phyloP scores from a whole-genome alignment of 208 protist species.

The Trypanosoma brucei region DNA sequence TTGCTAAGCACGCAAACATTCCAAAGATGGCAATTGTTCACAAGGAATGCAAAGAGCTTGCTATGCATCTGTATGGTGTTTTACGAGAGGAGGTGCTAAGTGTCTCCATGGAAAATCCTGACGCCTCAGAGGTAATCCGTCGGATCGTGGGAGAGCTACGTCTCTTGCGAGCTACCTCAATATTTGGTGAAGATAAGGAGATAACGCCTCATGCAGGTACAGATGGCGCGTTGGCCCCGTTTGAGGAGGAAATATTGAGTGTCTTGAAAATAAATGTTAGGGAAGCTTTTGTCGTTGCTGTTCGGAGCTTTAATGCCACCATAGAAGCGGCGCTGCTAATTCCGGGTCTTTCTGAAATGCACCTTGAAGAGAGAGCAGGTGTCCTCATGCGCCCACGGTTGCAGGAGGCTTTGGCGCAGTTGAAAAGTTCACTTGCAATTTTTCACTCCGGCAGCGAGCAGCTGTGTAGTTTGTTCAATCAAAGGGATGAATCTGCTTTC shows the following conservation, averaged over 20 bases:
- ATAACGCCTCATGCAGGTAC: not conserved
- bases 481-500: constrained; percentile 19
- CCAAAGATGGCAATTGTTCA: constrained; percentile 59
- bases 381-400: constrained; percentile 39
- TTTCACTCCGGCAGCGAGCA: constrained; percentile 48
- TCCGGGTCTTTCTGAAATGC: constrained; percentile 36
- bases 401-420: constrained; percentile 63
- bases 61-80: constrained; percentile 52
- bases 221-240: constrained; percentile 2
- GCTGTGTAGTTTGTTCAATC: constrained; percentile 33
- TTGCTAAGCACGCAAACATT: constrained; percentile 56
- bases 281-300: constrained; percentile 38
- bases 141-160: constrained; percentile 70
- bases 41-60: constrained; percentile 41
- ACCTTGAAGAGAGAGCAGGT: constrained; percentile 25
- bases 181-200: constrained; percentile 27
- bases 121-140: constrained; percentile 73
- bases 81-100: constrained; percentile 63
- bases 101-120: constrained; percentile 68
- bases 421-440: constrained; percentile 77
- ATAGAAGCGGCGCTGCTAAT: constrained; percentile 43
- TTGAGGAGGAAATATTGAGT: constrained; percentile 56
- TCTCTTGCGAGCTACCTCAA: constrained; percentile 73
- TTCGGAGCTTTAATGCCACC: constrained; percentile 45
- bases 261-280: constrained; percentile 64